Base-by-base conservation (phyloP, 1,284 basidiomycete genomes). In the Heterobasidion annosum region DNA sequence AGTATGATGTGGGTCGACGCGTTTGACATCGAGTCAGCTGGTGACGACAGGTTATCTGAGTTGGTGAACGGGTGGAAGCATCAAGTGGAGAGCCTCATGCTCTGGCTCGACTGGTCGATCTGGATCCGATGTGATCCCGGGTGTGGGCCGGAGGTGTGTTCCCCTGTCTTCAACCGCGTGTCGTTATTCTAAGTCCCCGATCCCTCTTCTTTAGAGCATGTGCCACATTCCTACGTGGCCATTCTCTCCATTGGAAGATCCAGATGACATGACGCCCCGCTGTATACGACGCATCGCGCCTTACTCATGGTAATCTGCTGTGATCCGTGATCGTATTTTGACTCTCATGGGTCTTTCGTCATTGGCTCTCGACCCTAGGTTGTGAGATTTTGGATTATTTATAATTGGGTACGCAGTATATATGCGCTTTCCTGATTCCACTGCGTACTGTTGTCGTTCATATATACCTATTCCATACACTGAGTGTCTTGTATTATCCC, bases 221-320 rank as follows among this genome's bases (percentile, higher is more conserved):
- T 77, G 76, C 50, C 73, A 73, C 53, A 58, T 78, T 18, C 75
- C 75, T 33, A 76, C 73, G 0, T 78, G 74, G 73, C 76, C 77
- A 0, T 63, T 52, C 3, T 4, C 32, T 5, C 8, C 10, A 18
- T 49, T 42, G 8, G 44, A 51, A n/a, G 52, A 54, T 32, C 52
- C 48, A 18, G 15, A 48, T 8, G 43, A 56, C 42, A 54, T 58
- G 37, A 54, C 55, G 3, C 57, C 57, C 5, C 55, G 57, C 8
- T 58, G 57, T 50, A 34, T 58, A 3, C 34, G 42, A 25, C 50
- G 50, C 49, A 37, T 43, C 33, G 50, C 50, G 8, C 50, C 50
- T 7, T 51, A 43, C 15, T 8, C 50, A 15, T 32, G 37, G 50
- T 32, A 16, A 37, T 25, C 25, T 25, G 25, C 25, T 25, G 25